Evolutionary conservation across 805 yeast species (phyloP).

Genomic region (Schizosaccharomyces osmophilus): DNA sequence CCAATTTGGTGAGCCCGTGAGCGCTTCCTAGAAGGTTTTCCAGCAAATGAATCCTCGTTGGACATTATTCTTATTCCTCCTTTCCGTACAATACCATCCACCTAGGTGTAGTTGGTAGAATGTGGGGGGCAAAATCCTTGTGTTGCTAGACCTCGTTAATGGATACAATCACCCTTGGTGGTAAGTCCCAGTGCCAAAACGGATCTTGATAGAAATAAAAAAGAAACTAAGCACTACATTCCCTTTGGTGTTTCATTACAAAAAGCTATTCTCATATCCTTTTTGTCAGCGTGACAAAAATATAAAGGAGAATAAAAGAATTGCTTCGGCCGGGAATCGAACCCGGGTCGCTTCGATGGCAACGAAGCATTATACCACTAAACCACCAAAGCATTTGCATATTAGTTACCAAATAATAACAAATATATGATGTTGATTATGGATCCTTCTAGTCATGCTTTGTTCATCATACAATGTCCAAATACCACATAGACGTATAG

Average conservation of each 20-base stretch:
- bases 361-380: slow-evolving; percentile 1
- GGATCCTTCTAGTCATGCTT: too few relatives aligned
- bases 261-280: too few relatives aligned
- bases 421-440: too few relatives aligned
- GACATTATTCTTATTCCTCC: not conserved
- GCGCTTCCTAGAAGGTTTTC: not conserved
- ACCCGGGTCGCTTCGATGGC: slow-evolving; percentile 2
- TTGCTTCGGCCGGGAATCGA: slow-evolving; percentile 2
- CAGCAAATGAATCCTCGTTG: not conserved
- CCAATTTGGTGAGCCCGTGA: not conserved
- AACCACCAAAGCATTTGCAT: not conserved
- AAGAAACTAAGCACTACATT: too few relatives aligned
- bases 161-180: too few relatives aligned
- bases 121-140: not conserved
- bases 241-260: not conserved
- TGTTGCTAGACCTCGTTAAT: too few relatives aligned
- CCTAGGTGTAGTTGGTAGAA: not conserved
- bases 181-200: too few relatives aligned
- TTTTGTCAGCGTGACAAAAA: not conserved
- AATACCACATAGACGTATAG: too few relatives aligned
- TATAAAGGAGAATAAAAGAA: not conserved
- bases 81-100: not conserved
- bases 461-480: too few relatives aligned
- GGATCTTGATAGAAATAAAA: too few relatives aligned
- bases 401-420: not conserved